These are phyloP conservation scores for Scortechinia acanthostroma DNA, from an alignment of 2,329 filamentous ascomycete genomes.

Conservation along the genomic window DNA sequence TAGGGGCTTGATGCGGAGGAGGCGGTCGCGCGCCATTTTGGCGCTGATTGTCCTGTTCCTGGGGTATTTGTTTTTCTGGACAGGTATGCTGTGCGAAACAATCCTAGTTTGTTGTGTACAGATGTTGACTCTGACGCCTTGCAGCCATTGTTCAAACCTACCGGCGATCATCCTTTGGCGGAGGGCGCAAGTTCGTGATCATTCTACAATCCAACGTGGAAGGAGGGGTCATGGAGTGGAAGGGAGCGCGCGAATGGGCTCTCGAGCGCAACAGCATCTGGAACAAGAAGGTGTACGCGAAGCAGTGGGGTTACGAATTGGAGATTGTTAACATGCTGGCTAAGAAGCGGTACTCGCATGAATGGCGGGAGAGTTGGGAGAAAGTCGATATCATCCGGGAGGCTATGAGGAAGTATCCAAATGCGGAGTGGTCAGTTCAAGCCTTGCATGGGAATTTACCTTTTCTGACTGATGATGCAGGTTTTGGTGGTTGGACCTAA, in stretches of 20 bases:
- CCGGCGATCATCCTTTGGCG: constrained; percentile 73
- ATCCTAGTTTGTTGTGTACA: background rate
- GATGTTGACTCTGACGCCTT: background rate
- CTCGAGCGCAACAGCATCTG: constrained; percentile 92
- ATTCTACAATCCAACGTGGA: constrained; percentile 90
- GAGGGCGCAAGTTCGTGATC: constrained; percentile 85
- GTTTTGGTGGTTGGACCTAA: constrained; percentile 99
- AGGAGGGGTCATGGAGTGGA: constrained; percentile 98
- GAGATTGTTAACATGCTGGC: constrained; percentile 98
- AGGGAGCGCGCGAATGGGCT: constrained; percentile 93
- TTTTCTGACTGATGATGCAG: constrained; percentile 38
- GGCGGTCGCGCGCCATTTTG: background rate
- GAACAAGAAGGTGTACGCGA: constrained; percentile 86
- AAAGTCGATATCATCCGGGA: constrained; percentile 92
- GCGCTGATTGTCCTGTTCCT: background rate
- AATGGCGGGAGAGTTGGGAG: constrained; percentile 99
- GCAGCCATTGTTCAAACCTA: constrained; percentile 34
- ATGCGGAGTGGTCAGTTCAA: constrained; percentile 82
- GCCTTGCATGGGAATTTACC: background rate
- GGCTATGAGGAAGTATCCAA: constrained; percentile 83
- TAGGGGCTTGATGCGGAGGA: background rate
- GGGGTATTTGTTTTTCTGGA: background rate
- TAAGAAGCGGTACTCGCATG: constrained; percentile 95
- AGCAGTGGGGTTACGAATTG: constrained; percentile 86
- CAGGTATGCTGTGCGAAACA: background rate